These are phyloP conservation scores for Leishmania braziliensis DNA, from an alignment of 208 protist genomes.

Conservation along the genomic window DNA sequence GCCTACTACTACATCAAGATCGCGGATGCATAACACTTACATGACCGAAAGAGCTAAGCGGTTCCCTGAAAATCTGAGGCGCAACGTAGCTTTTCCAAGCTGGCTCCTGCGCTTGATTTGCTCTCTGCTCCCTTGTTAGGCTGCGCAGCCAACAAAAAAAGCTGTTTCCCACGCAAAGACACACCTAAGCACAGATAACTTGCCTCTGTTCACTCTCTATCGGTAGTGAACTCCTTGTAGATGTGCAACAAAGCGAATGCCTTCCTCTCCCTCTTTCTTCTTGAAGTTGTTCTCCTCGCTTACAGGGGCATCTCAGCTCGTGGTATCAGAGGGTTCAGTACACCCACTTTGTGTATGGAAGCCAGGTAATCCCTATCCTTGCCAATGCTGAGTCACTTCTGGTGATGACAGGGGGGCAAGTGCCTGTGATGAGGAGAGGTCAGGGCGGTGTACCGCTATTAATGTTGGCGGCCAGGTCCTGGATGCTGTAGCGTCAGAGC, in stretches of 20 bases:
- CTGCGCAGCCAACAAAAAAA: neutral
- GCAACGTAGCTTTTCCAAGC: neutral
- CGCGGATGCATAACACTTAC: conserved; percentile 4
- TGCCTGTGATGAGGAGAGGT: too few species aligned
- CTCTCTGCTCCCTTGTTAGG: neutral
- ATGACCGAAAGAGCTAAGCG: neutral
- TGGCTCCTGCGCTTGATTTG: neutral
- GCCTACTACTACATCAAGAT: conserved; percentile 92
- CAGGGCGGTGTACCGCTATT: neutral
- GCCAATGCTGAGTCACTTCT: neutral
- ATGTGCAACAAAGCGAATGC: neutral
- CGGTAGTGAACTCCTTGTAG: neutral
- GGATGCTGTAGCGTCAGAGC: neutral
- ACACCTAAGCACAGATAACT: neutral
- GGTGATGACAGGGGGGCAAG: neutral
- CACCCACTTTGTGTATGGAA: neutral
- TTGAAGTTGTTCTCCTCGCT: neutral
- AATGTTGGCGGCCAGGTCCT: neutral
- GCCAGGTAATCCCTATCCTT: neutral
- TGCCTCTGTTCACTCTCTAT: neutral
- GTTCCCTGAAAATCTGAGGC: neutral
- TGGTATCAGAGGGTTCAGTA: neutral
- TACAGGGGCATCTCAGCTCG: neutral
- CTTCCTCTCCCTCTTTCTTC: neutral
- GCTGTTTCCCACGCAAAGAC: neutral